Evolutionary conservation across 1,284 basidiomycete genomes (phyloP).

Genomic region (Mycosarcoma mackinlayi): DNA sequence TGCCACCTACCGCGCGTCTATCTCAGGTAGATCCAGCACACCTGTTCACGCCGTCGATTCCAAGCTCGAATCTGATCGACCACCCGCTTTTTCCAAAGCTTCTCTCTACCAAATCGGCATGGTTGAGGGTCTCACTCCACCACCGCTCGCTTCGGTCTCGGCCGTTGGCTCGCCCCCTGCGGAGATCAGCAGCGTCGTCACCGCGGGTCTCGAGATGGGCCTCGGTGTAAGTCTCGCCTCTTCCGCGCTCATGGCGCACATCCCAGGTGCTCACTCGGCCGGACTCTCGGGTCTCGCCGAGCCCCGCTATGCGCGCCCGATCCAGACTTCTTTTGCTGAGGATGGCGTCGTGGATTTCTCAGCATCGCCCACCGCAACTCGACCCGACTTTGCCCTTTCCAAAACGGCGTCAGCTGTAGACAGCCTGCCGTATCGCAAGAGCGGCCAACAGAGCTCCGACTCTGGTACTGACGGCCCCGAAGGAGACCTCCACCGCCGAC

Average conservation of each 20-base stretch:
- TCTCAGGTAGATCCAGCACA: background rate
- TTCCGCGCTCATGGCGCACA: conserved; percentile 42
- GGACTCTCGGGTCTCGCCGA: conserved; percentile 44
- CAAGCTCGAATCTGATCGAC: conserved; percentile 13
- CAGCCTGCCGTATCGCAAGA: conserved; percentile 28
- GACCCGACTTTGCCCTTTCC: conserved; percentile 14
- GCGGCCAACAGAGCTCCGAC: conserved; percentile 18
- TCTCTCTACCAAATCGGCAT: conserved; percentile 43
- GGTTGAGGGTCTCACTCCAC: conserved; percentile 48
- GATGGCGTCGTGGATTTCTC: background rate
- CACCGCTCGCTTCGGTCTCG: conserved; percentile 23
- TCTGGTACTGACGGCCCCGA: conserved; percentile 18
- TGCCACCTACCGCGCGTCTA: background rate
- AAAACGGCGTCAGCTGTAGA: conserved; percentile 21
- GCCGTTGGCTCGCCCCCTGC: conserved; percentile 28
- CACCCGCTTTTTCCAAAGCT: conserved; percentile 31
- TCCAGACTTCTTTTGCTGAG: conserved; percentile 4
- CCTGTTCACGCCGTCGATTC: conserved; percentile 11
- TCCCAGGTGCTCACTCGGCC: conserved; percentile 23
- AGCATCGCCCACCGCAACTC: conserved; percentile 5
- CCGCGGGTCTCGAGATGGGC: conserved; percentile 58
- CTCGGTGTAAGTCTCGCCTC: conserved; percentile 52
- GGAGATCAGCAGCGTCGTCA: conserved; percentile 52
- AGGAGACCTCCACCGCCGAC: conserved; percentile 37
- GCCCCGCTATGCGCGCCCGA: conserved; percentile 40